phyloP scores from a whole-genome alignment of 106 monocot species.

The Phalaenopsis equestris region DNA sequence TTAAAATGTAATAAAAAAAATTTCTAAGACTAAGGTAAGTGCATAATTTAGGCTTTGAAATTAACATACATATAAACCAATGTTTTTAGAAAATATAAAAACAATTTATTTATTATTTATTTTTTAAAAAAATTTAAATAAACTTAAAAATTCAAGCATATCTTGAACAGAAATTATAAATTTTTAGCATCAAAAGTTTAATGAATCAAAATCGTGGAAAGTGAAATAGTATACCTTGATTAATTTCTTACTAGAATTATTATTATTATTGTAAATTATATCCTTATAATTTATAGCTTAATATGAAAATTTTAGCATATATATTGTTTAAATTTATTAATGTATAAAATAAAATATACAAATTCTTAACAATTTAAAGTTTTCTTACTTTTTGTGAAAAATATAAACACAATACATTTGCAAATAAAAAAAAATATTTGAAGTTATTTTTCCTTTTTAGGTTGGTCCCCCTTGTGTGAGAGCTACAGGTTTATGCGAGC shows the following conservation, averaged over 20 bases:
- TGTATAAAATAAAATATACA: background rate
- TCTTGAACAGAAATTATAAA: background rate
- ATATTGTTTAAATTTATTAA: background rate
- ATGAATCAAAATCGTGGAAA: background rate
- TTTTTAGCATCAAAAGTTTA: background rate
- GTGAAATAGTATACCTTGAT: background rate
- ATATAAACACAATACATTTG: background rate
- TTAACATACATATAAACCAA: background rate
- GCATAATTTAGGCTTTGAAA: background rate
- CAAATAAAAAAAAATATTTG: background rate
- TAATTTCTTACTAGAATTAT: background rate
- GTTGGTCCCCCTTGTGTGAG: background rate
- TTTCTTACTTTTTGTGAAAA: background rate
- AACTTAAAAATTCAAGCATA: background rate
- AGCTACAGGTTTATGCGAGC: background rate
- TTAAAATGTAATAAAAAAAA: background rate
- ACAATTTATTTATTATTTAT: background rate
- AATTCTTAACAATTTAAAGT: background rate
- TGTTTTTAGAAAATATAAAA: background rate
- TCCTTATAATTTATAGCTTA: background rate
- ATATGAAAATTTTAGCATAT: constrained; percentile 1
- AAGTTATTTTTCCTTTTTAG: constrained; percentile 2
- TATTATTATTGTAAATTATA: background rate
- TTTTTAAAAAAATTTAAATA: background rate
- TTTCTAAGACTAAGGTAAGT: background rate